phyloP scores from a whole-genome alignment of 257 asterid species.

The Solanum commersonii region DNA sequence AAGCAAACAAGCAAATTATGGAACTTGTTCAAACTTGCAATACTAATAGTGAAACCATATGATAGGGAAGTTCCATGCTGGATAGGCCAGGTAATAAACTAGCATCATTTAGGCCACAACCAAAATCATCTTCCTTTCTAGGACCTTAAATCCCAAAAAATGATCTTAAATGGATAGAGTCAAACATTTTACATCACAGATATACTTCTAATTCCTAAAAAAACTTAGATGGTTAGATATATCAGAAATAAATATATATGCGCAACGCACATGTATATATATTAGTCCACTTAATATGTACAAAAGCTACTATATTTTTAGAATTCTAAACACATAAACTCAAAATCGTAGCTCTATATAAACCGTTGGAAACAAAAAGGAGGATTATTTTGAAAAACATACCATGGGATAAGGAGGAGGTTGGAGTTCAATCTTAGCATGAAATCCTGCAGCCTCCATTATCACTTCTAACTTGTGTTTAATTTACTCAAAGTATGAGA shows the following conservation, averaged over 20 bases:
- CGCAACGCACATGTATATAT: too few relatives aligned
- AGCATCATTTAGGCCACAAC: not conserved
- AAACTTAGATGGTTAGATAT: too few relatives aligned
- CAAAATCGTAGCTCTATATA: too few relatives aligned
- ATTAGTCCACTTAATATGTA: too few relatives aligned
- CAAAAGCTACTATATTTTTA: too few relatives aligned
- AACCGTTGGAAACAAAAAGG: too few relatives aligned
- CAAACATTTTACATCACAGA: not conserved
- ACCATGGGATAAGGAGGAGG: slow-evolving; percentile 85
- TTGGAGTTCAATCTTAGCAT: slow-evolving; percentile 56
- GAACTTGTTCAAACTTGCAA: not conserved
- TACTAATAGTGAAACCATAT: not conserved
- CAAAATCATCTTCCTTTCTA: not conserved
- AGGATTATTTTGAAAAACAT: not conserved
- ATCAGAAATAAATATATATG: too few relatives aligned
- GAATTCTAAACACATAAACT: too few relatives aligned
- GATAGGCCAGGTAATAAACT: not conserved
- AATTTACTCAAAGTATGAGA: not conserved
- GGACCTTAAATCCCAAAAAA: not conserved
- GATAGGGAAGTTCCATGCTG: not conserved
- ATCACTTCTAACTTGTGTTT: not conserved
- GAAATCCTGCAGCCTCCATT: not conserved
- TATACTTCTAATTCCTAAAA: not conserved
- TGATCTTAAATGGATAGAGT: not conserved
- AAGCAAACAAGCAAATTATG: not conserved